Base-by-base conservation (phyloP, 1,139 yeast genomes). In the Pichia sp. region DNA sequence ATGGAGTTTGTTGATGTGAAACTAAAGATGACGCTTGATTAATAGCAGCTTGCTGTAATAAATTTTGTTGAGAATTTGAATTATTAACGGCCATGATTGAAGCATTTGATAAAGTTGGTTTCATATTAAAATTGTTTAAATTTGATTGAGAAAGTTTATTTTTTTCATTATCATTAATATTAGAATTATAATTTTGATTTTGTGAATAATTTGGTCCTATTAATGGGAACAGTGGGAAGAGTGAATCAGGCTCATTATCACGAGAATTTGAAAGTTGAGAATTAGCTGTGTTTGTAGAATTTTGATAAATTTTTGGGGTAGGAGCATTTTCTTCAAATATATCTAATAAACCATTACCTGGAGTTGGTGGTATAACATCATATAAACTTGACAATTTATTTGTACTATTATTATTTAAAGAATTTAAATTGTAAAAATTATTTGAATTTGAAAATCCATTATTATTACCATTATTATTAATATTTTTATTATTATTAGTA, bases 181-280 rank as follows among this genome's bases (percentile, higher is more conserved):
- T 29, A 27, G 48, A 40, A 2, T 54, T 47, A 3, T 53, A 47
- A n/a, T 57, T 47, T 18, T 18, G 18, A 33, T 56, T 43, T 31
- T 53, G 56, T 5, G 59, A 46, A 39, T 49, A 71, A 44, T 65
- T 64, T 34, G 69, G 68, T 2, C 81, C 81, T 40, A 76, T 74
- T 48, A 77, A 64, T 0, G 81, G 80, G 49, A 74, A 76, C 33
- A 77, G 65, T 2, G 82, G 82, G 55, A 76, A 76, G 66, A 73
- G 68, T 34, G 61, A 56, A 46, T 61, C 65, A 4, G 64, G 62
- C 6, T 57, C 61, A 45, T 52, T 52, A 10, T 49, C 47, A 28
- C 40, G 47, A 25, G 46, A 28, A 36, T 39, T 38, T 8, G 43
- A 25, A 10, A 28, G 25, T 41, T 27, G 30, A 11, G n/a, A 25